Evolutionary conservation across 768 basidiomycete genomes (phyloP).

Genomic region (Macrolepiota dolichaula): DNA sequence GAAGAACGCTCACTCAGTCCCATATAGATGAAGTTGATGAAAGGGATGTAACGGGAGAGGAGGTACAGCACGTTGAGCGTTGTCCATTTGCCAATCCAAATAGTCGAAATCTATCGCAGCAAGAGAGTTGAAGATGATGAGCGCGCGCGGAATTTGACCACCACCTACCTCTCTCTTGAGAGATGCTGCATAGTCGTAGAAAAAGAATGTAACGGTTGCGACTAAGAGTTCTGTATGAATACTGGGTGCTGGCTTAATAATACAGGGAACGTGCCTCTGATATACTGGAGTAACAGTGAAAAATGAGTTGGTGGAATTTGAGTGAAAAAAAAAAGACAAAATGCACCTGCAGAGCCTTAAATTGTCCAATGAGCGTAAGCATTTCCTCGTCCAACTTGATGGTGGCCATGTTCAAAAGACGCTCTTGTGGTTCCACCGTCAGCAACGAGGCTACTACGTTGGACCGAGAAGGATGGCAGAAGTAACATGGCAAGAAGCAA

Average conservation of each 20-base stretch:
- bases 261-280: not conserved
- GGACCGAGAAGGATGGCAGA: not conserved
- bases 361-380: not conserved
- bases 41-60: constrained; percentile 3
- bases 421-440: not conserved
- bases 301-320: not conserved
- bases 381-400: not conserved
- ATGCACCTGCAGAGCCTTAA: not conserved
- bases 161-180: not conserved
- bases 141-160: too few relatives aligned
- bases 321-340: not conserved
- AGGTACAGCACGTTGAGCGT: constrained; percentile 3
- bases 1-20: not conserved
- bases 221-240: not conserved
- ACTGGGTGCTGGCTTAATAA: too few relatives aligned
- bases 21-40: not conserved
- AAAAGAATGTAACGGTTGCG: not conserved
- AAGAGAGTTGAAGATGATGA: not conserved
- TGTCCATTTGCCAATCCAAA: constrained; percentile 6
- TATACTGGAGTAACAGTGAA: not conserved
- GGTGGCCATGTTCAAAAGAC: not conserved
- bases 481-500: not conserved
- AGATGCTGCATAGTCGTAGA: not conserved
- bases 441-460: not conserved
- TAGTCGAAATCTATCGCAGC: not conserved